Percentiles rank a stretch among this genome's conserved stretches.
Evolutionary conservation across 257 asterid species (phyloP).

Genomic region (Nicotiana tomentosiformis): DNA sequence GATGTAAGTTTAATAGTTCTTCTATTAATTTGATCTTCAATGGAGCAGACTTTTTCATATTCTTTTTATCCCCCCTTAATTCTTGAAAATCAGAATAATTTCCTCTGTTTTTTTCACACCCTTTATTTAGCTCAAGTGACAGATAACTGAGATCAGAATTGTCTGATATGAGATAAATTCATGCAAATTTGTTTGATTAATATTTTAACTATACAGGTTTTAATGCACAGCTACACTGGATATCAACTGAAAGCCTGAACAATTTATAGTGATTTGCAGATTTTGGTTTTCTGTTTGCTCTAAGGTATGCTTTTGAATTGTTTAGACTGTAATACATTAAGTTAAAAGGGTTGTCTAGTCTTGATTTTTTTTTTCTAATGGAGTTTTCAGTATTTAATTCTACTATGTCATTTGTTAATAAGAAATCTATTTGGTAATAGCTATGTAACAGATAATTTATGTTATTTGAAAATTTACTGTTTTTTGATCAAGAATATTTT

Average conservation of each 20-base stretch:
- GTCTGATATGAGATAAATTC: neutral
- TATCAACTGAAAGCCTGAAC: neutral
- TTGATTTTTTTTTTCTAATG: neutral
- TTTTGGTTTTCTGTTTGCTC: neutral
- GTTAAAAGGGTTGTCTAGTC: neutral
- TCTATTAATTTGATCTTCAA: neutral
- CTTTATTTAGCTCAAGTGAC: neutral
- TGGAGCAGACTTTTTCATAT: too few species aligned
- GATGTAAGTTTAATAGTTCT: neutral
- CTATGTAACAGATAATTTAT: neutral
- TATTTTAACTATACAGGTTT: neutral
- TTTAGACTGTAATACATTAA: neutral
- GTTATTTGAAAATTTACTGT: neutral
- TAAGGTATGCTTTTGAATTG: neutral
- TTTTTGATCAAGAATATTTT: neutral
- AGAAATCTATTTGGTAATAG: neutral
- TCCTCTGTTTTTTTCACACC: neutral
- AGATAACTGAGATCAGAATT: neutral
- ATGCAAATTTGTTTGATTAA: neutral
- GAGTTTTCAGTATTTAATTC: neutral
- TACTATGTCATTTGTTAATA: neutral
- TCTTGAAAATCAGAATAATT: neutral
- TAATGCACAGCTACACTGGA: neutral
- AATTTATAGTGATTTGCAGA: neutral
- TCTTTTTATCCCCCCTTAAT: neutral